Evolutionary conservation across 257 asterid species (phyloP), one percentile per base, ranked within the genome.

Genomic region (Rehmannia glutinosa): DNA sequence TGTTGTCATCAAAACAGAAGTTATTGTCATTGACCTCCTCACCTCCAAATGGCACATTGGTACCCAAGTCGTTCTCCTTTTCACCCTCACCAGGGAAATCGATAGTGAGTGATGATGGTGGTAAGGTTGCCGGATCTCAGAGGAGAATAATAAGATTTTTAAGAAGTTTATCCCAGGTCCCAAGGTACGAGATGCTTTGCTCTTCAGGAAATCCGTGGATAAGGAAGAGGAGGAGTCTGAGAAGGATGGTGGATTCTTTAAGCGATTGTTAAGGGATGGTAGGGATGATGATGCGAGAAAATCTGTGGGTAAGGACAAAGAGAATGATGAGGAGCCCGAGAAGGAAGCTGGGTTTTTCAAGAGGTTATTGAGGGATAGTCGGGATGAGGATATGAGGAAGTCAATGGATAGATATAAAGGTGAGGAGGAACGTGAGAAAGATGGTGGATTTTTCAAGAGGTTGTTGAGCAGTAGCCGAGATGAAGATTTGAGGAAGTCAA

Each of bases 1-100:
- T 88, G 77, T 80, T 88, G 77, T 91, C 95, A 57, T 91, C 97
- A 2, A 91, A 86, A 70, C 96, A 86, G 91, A 91, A 73, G 77
- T 68, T 91, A 30, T 68, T 90, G 68, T 84, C 96, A 2, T 74
- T 90, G 83, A 78, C 95, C 6, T 82, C 92, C 6, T 86, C 96
- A 6, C 95, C 97, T 7, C 92, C 95, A 1, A 76, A 75, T 66
- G 62, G 54, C 51, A 46, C 78, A 69, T 74, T 78, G 62, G 68
- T 52, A 7, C 78, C 82, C 19, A 75, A 82, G 19, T 78, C 94
- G 0, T 61, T 78, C 66, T 75, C 95, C 24, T 68, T 78, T 64
- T 86, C 95, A 1, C 87, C 87, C 15, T 75, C 90, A 15, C 74
- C 89, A 1, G 90, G 82, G 51, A 81, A 79, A 73, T 67, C 79